phyloP scores from a whole-genome alignment of 2,329 filamentous ascomycete species.

The Penicillium sp. region DNA sequence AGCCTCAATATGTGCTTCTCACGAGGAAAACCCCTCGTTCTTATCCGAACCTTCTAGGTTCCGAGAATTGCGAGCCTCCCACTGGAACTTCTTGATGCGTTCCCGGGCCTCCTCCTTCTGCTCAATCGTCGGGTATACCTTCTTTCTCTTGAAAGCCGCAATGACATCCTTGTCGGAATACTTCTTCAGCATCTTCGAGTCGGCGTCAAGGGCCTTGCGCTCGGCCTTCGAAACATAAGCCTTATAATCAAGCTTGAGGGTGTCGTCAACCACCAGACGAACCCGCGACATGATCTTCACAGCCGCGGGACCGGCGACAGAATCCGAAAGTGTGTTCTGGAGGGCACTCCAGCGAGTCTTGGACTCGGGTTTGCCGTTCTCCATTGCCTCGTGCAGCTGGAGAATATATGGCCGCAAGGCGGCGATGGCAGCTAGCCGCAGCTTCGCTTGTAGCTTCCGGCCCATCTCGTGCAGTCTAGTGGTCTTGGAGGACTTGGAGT shows the following conservation, averaged over 20 bases:
- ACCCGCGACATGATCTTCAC: conserved; percentile 29
- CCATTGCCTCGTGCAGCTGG: conserved; percentile 33
- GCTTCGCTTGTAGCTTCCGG: conserved; percentile 27
- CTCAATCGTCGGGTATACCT: conserved; percentile 25
- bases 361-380: conserved; percentile 12
- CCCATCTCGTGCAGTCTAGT: conserved; percentile 27
- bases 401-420: conserved; percentile 30
- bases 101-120: conserved; percentile 25
- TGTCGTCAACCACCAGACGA: conserved; percentile 38
- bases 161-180: conserved; percentile 31
- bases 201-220: conserved; percentile 23
- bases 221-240: conserved; percentile 26
- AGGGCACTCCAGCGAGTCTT: conserved; percentile 4
- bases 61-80: background rate
- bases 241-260: conserved; percentile 29
- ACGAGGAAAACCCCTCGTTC: background rate
- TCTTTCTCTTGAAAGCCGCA: conserved; percentile 11
- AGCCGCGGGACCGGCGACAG: conserved; percentile 27
- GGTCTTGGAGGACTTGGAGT: background rate
- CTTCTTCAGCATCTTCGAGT: conserved; percentile 30
- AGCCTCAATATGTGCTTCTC: background rate
- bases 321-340: conserved; percentile 19
- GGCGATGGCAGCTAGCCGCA: conserved; percentile 26
- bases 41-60: background rate
- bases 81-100: conserved; percentile 6